Evolutionary conservation across 75 land plant species (phyloP), one percentile per base, ranked within the genome.

Genomic region (Picea sitchensis): DNA sequence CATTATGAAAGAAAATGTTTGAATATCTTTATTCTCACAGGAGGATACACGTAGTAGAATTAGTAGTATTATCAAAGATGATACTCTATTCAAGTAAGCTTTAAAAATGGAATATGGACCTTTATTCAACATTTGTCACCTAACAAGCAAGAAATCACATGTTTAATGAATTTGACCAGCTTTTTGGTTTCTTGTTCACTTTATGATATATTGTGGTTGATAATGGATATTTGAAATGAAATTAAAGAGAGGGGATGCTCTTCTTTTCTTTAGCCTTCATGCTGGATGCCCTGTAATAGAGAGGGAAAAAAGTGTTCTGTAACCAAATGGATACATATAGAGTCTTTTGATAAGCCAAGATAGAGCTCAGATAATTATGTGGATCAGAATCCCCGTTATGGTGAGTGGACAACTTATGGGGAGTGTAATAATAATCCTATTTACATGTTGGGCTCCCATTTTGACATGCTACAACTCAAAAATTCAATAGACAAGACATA

Each of bases 251-350:
- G 96, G 94, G 17, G 94, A 94, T 80, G 96, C 94, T 1, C 84
- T 92, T 65, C 92, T 94, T 23, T 94, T 94, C 87, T 94, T 91
- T 84, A 94, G 88, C 76, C 86, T 94, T n/a, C 96, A 94, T 80
- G 89, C 75, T 1, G 89, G 96, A 0, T 94, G 94, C 62, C 96
- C 92, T 1, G 96, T 94, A 68, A 82, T 91, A 17, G 92, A 91
- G 82, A 92, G 81, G 96, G 96, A 30, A 94, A 94, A 87, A 94
- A 94, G 61, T 94, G 90, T 89, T 91, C 92, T 12, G 94, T 91
- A 1, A 94, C 96, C 14, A 94, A 94, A 77, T 94, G 96, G 96
- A 92, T 94, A 47, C 92, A 88, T 81, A 92, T 94, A 12, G 85
- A 77, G 31, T 83, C 91, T 0, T 90, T 91, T 61, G 91, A 89